Base-by-base conservation (phyloP, 306 rosid species). In the Spatholobus suberectus region DNA sequence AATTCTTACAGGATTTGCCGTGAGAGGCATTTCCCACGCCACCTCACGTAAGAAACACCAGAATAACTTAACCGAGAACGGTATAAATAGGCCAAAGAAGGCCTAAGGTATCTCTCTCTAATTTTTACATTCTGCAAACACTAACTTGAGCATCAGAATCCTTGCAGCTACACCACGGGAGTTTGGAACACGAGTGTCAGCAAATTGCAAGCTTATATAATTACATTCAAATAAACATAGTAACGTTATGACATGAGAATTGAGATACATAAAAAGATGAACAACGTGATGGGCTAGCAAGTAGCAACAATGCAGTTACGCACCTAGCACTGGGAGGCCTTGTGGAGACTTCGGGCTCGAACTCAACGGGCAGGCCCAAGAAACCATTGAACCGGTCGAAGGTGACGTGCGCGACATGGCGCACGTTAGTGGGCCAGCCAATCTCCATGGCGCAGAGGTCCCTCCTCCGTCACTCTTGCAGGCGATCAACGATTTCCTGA, bases 311-410 rank as follows among this genome's bases (percentile, higher is more conserved):
- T 7, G 59, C 18, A 2, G 59, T 52, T 4, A 62, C 41, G 41
- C 18, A 92, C 99, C 99, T 96, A 24, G 99, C 99, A 86, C 98
- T 96, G 10, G 99, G 99, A 83, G 97, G 89, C 74, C 93, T 91
- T 37, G 91, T 81, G 58, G 98, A 93, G 2, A 92, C 90, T 79
- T 93, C 96, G n/a, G 94, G 98, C 62, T 95, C 94, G 32, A 96
- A 90, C 87, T 93, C 99, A 59, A 75, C 96, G 1, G 99, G 99
- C 88, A 96, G 82, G 71, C 99, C 99, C 88, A 93, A 88, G 96
- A 96, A 96, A 20, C 99, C 99, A 90, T 91, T 90, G 85, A 93
- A 95, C 82, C 97, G 82, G 54, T 95, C 99, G 61, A 93, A 96
- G 52, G 99, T 96, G 46, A 96, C 99, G 83, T 96, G 98, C 12